Conservation (phyloP, 2,329 filamentous ascomycete species). For the Neocatenulostroma microsporum region DNA sequence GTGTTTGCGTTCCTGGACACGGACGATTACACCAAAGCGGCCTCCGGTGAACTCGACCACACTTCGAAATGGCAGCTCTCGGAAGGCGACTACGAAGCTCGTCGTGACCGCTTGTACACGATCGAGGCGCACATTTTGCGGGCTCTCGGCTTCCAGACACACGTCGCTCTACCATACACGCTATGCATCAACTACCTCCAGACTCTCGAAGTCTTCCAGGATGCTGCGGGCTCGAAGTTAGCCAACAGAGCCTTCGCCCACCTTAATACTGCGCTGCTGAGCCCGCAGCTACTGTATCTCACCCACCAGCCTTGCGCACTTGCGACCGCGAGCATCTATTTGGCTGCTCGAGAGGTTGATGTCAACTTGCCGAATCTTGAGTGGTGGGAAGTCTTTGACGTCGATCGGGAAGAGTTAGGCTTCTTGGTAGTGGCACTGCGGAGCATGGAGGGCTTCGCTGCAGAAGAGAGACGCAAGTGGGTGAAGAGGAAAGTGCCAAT, state of each 20-base stretch:
- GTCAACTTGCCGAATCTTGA: conserved; percentile 73
- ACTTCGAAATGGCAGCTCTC: conserved; percentile 49
- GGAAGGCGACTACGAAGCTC: conserved; percentile 62
- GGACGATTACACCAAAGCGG: conserved; percentile 43
- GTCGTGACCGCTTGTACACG: conserved; percentile 58
- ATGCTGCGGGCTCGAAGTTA: conserved; percentile 43
- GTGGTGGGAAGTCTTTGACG: conserved; percentile 99
- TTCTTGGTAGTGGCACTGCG: conserved; percentile 82
- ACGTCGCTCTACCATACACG: conserved; percentile 76
- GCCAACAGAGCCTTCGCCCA: conserved; percentile 62
- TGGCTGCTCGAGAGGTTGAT: conserved; percentile 69
- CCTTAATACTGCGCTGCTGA: conserved; percentile 78
- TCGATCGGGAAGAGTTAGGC: conserved; percentile 86
- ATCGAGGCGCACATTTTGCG: conserved; percentile 71
- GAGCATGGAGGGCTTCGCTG: conserved; percentile 66
- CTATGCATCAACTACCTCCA: conserved; percentile 90
- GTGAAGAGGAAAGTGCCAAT: conserved; percentile 47
- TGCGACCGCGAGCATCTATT: conserved; percentile 82
- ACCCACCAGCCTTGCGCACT: conserved; percentile 85
- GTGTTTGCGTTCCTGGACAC: conserved; percentile 76
- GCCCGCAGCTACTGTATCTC: conserved; percentile 79
- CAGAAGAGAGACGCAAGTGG: conserved; percentile 51
- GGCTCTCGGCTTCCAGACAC: conserved; percentile 70
- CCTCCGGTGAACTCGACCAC: conserved; percentile 13
- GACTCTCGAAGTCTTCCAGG: conserved; percentile 61